Evolutionary conservation across 1,284 basidiomycete genomes (phyloP).

Genomic region (Puccinia triticina): DNA sequence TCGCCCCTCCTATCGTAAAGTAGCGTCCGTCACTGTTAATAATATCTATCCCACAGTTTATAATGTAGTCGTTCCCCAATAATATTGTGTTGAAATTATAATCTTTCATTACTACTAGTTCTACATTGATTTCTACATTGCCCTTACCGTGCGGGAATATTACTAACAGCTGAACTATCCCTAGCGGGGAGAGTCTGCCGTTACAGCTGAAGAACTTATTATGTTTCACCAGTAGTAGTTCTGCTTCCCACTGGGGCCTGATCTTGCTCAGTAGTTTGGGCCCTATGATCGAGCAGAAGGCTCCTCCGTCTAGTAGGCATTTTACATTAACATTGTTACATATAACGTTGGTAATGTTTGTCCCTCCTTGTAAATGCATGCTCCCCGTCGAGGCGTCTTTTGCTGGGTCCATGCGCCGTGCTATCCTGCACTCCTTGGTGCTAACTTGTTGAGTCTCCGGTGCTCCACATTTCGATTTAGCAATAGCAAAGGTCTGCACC

Average conservation of each 20-base stretch:
- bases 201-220: conserved; percentile 11
- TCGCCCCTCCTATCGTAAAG: too few species aligned
- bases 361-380: background rate
- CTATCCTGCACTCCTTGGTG: too few species aligned
- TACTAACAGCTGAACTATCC: background rate
- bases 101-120: conserved; percentile 10
- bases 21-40: too few species aligned
- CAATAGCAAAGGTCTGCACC: background rate
- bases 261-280: background rate
- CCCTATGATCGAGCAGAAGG: background rate
- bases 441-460: too few species aligned
- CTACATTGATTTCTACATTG: background rate
- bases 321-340: conserved; percentile 4
- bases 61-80: too few species aligned
- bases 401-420: background rate
- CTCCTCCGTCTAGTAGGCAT: conserved; percentile 26
- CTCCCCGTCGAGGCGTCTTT: background rate
- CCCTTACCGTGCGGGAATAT: background rate
- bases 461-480: too few species aligned
- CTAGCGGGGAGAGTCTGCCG: background rate
- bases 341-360: background rate
- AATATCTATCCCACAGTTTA: too few species aligned
- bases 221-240: background rate
- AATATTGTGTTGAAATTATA: too few species aligned
- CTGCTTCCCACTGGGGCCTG: background rate